Conservation (phyloP, 2,329 filamentous ascomycete species). For the Zasmidium angulare region DNA sequence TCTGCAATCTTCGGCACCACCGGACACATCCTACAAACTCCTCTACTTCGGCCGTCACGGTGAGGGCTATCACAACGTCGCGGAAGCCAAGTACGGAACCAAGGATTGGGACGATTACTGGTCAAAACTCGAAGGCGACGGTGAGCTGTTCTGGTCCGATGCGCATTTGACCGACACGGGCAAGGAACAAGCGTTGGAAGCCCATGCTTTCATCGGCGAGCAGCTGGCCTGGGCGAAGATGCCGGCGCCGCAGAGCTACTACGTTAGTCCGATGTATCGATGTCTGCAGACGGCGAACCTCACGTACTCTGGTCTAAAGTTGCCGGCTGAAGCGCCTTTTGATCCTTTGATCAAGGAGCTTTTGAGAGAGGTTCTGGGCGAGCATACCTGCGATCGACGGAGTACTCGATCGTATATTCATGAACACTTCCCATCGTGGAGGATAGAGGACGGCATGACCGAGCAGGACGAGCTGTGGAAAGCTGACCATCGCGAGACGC, state of each 20-base stretch:
- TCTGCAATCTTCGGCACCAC: constrained; percentile 47
- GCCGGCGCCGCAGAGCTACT: constrained; percentile 63
- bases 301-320: constrained; percentile 57
- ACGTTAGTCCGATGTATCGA: constrained; percentile 63
- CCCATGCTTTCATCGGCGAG: constrained; percentile 59
- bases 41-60: constrained; percentile 70
- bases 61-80: constrained; percentile 63
- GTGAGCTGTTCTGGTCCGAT: constrained; percentile 63
- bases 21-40: constrained; percentile 61
- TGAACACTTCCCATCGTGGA: constrained; percentile 52
- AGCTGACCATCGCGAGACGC: constrained; percentile 23
- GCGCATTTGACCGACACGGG: constrained; percentile 61
- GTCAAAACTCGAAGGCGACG: constrained; percentile 64
- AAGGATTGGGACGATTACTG: constrained; percentile 69
- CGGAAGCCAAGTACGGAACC: constrained; percentile 66
- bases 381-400: constrained; percentile 68
- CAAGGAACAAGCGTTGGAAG: constrained; percentile 56
- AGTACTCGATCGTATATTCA: constrained; percentile 56
- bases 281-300: constrained; percentile 63
- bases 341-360: constrained; percentile 61
- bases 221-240: constrained; percentile 56
- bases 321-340: constrained; percentile 56
- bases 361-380: constrained; percentile 64
- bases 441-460: constrained; percentile 61
- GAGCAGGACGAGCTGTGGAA: constrained; percentile 58